Evolutionary conservation across 768 basidiomycete genomes (phyloP), one percentile per base, ranked within the genome.

Genomic region (Gelatoporia subvermispora): DNA sequence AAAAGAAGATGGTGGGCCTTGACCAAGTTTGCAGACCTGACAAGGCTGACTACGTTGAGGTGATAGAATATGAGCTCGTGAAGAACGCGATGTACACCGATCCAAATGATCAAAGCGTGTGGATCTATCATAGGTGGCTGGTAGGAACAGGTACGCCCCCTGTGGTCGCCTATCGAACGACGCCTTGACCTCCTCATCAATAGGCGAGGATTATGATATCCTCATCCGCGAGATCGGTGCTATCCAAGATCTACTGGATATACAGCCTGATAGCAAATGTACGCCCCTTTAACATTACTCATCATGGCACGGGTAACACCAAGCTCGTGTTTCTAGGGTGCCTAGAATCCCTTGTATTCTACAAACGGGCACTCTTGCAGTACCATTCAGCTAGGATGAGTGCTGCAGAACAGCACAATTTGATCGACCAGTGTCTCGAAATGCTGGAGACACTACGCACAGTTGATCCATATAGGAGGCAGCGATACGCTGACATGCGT

Each of bases 51-150:
- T 10, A 38, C 16, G n/a, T 38, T n/a, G 18, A n/a, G 39, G 13
- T 13, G 4, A 8, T 61, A 99, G 96, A 99, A 62, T 93, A 95
- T 61, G 91, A 93, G 35, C 74, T 98, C 8, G 84, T 97, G 13
- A 78, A 83, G 58, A 93, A 95, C 60, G 96, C 95, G 1, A 80
- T 98, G 71, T 99, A 93, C 68, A 96, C 94, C 0, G 94, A 97
- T 60, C 96, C 96, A 3, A 81, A 83, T 39, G 95, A 98, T 65
- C 95, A 98, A 65, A 93, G 91, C 51, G 92, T 90, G 1, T 99
- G 96, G 96, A 81, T 99, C 49, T 99, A 98, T 65, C 96, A 98
- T 60, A 81, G 93, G n/a, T 98, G 95, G 93, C 75, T 99, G 2
- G 78, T 97, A 45, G 92, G 91, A 8, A 66, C 78, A 53, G 85